Base-by-base conservation (phyloP, 345 rosid species). In the Citrus inodora region DNA sequence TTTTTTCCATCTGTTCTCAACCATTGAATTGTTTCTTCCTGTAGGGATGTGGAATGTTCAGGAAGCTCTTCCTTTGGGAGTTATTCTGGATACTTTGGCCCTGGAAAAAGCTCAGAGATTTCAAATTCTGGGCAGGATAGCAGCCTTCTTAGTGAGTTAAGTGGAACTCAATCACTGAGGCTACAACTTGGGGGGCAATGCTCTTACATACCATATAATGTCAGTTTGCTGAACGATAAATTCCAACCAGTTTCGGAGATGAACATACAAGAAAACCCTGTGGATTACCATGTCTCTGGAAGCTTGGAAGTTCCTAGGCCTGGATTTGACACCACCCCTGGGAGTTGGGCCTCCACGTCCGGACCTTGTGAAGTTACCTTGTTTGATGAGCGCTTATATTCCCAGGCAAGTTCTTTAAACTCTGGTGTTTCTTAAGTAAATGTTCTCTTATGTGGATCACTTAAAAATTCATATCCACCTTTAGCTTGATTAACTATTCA, bases 31-130 rank as follows among this genome's bases (percentile, higher is more conserved):
- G 70, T 55, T 63, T 71, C n/a, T 78, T 62, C 67, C 37, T 78
- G 22, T 67, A 93, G 95, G 89, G 97, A 91, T 80, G 83, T 88
- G 8, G 93, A 91, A 42, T 90, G 95, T 85, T 87, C 95, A 3
- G 94, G 83, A 71, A 89, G 90, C 80, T 88, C 95, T 37, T 93
- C 97, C 32, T 91, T 88, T 13, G 94, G 91, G 60, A 90, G 92
- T 81, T 91, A 89, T 81, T 88, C 91, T 16, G 88, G 95, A 65
- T 90, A 90, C 84, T 90, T 88, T 59, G 86, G 90, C 76, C 66
- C 89, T 5, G 88, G 87, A 40, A 93, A 88, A 78, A 82, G 84
- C 77, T 85, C 94, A 4, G 95, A 93, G n/a, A 80, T 89, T 11
- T 87, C 95, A 0, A 87, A 85, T 75, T 90, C 90, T 4, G 89